phyloP scores from a whole-genome alignment of 345 rosid genomes.

The Hirschfeldia incana region DNA sequence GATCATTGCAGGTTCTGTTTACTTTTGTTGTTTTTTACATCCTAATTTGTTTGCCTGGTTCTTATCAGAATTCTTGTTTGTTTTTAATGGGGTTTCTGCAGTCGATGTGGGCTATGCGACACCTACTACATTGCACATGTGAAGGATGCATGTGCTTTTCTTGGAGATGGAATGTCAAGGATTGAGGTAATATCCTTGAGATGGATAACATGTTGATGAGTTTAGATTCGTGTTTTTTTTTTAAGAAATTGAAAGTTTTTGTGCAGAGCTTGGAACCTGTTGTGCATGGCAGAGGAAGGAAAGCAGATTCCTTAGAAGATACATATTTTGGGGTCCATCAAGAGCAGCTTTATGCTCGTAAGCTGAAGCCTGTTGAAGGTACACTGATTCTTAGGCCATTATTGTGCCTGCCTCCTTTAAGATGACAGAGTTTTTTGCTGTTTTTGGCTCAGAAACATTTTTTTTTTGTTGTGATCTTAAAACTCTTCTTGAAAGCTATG shows the following conservation, averaged over 20 bases:
- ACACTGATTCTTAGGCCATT: slow-evolving; percentile 12
- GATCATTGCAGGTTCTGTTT: slow-evolving; percentile 83
- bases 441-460: neutral
- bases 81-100: slow-evolving; percentile 27
- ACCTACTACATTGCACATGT: slow-evolving; percentile 94
- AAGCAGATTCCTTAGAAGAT: slow-evolving; percentile 68
- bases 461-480: neutral
- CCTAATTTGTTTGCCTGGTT: neutral
- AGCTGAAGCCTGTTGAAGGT: slow-evolving; percentile 86
- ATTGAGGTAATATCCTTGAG: slow-evolving; percentile 57
- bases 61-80: neutral
- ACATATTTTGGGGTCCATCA: slow-evolving; percentile 82
- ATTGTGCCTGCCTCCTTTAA: slow-evolving; percentile 7
- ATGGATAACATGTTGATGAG: neutral
- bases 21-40: neutral
- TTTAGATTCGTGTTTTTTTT: neutral
- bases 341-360: slow-evolving; percentile 83
- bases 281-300: slow-evolving; percentile 93
- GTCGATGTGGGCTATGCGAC: slow-evolving; percentile 91
- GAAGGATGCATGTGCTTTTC: slow-evolving; percentile 89
- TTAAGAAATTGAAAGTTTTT: neutral
- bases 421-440: neutral
- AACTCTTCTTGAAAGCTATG: neutral
- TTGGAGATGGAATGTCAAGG: slow-evolving; percentile 94
- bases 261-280: slow-evolving; percentile 71